Evolutionary conservation across 2,329 filamentous ascomycete genomes (phyloP).

Genomic region (Aspergillus sclerotialis): DNA sequence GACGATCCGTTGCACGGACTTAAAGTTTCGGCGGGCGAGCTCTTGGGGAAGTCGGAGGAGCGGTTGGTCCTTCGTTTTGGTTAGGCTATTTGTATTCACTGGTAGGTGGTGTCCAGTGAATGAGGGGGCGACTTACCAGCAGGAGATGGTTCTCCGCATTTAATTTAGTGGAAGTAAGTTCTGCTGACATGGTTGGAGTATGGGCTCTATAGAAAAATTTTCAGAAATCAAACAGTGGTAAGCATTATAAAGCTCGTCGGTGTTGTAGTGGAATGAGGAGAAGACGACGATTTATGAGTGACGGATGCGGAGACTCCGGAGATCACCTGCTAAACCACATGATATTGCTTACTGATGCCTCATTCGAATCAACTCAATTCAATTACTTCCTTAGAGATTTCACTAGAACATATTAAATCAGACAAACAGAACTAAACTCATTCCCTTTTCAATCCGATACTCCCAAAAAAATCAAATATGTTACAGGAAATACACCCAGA

Average conservation of each 20-base stretch:
- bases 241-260: background rate
- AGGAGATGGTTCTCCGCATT: slow-evolving; percentile 45
- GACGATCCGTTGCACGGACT: slow-evolving; percentile 53
- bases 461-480: slow-evolving; percentile 31
- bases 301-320: background rate
- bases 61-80: slow-evolving; percentile 67
- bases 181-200: slow-evolving; percentile 29
- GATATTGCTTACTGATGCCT: background rate
- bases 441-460: slow-evolving; percentile 35
- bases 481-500: slow-evolving; percentile 30
- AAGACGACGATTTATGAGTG: background rate
- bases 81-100: too few species aligned
- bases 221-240: background rate
- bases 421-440: slow-evolving; percentile 21
- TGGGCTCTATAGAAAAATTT: background rate
- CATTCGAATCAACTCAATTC: background rate
- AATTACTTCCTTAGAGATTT: background rate
- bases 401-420: slow-evolving; percentile 8
- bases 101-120: too few species aligned
- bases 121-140: slow-evolving; percentile 28
- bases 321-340: background rate
- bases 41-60: slow-evolving; percentile 89
- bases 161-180: slow-evolving; percentile 41
- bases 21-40: slow-evolving; percentile 89
- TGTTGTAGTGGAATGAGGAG: background rate